phyloP scores from a whole-genome alignment of 306 rosid genomes.

The Lathyrus tuberosus region DNA sequence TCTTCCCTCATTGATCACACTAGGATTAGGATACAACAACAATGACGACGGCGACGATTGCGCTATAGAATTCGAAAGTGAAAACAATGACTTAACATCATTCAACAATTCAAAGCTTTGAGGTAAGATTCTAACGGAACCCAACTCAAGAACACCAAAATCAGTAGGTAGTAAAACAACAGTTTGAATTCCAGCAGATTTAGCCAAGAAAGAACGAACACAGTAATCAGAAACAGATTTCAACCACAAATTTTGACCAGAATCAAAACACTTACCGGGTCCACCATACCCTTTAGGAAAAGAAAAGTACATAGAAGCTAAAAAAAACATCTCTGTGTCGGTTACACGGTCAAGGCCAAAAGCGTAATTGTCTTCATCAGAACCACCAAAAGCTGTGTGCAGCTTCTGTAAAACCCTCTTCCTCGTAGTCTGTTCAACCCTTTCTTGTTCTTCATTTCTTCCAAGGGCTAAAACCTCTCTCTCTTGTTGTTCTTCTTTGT shows the following conservation, averaged over 20 bases:
- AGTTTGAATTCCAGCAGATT: conserved; percentile 81
- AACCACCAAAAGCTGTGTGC: conserved; percentile 76
- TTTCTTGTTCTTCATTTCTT: conserved; percentile 45
- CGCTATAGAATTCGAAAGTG: conserved; percentile 48
- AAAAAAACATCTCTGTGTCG: conserved; percentile 90
- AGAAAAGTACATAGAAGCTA: conserved; percentile 91
- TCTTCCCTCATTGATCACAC: conserved; percentile 47
- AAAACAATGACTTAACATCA: conserved; percentile 54
- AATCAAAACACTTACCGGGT: conserved; percentile 83
- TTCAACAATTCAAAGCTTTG: conserved; percentile 65
- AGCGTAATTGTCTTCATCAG: conserved; percentile 86
- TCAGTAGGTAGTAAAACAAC: conserved; percentile 85
- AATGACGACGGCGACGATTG: conserved; percentile 39
- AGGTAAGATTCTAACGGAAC: conserved; percentile 71
- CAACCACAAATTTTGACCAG: conserved; percentile 76
- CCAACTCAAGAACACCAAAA: conserved; percentile 86
- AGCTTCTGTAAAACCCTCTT: conserved; percentile 85
- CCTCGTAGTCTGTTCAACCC: conserved; percentile 70
- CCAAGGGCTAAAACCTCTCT: not conserved
- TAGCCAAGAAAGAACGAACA: conserved; percentile 72
- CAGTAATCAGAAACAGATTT: conserved; percentile 66
- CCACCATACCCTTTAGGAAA: conserved; percentile 88
- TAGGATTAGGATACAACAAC: conserved; percentile 14
- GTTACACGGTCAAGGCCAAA: conserved; percentile 78
- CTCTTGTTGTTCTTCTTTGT: conserved; percentile 60